Conservation (phyloP, 257 asterid species). For the Solanum appendiculatum region DNA sequence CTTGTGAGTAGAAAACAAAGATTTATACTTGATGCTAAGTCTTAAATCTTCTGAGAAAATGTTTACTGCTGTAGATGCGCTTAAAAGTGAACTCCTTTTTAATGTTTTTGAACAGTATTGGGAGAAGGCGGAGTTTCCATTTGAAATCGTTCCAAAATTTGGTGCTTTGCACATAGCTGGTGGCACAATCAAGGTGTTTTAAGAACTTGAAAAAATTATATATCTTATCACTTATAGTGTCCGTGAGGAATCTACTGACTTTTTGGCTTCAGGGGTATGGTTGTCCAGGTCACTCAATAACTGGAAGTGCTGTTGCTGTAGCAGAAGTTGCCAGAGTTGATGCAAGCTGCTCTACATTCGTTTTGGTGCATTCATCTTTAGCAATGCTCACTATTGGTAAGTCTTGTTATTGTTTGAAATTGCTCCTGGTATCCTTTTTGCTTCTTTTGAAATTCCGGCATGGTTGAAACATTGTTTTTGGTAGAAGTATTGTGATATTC, state of each 20-base stretch:
- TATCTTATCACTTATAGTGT: not conserved
- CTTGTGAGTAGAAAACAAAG: not conserved
- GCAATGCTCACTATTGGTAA: slow-evolving; percentile 90
- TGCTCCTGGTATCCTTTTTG: not conserved
- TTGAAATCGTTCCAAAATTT: slow-evolving; percentile 82
- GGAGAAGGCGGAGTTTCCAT: slow-evolving; percentile 98
- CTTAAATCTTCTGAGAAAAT: not conserved
- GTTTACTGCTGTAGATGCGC: not conserved
- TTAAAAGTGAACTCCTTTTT: not conserved
- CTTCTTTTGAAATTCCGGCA: not conserved
- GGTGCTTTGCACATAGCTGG: slow-evolving; percentile 71
- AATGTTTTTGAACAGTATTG: slow-evolving; percentile 51
- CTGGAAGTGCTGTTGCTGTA: slow-evolving; percentile 65
- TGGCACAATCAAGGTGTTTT: slow-evolving; percentile 71
- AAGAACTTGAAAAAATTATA: not conserved
- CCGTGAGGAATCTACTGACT: slow-evolving; percentile 4
- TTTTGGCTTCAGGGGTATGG: slow-evolving; percentile 68
- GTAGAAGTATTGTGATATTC: not conserved
- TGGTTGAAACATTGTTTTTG: not conserved
- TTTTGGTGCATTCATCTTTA: slow-evolving; percentile 86
- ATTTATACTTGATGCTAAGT: not conserved
- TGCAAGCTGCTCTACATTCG: slow-evolving; percentile 87
- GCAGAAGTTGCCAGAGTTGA: slow-evolving; percentile 96
- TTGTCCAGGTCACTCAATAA: slow-evolving; percentile 74
- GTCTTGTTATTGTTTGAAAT: slow-evolving; percentile 4